Percentiles rank a stretch among this genome's conserved stretches.
Conservation (phyloP, 108 stramenopile genomes). For the Aurantiochytrium sp. region DNA sequence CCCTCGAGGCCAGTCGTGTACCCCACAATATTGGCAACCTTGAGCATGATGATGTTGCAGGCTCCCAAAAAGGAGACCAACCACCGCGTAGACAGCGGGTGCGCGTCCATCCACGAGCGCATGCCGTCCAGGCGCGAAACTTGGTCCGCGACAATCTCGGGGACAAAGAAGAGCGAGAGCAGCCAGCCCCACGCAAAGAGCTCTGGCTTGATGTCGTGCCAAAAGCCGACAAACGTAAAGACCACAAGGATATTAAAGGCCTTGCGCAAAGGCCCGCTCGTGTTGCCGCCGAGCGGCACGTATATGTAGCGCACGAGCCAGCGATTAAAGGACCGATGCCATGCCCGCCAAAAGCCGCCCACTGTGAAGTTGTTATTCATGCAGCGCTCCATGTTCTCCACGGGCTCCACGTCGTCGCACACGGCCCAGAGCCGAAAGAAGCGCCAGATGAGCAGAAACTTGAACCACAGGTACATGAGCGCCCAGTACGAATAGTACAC, state of each 20-base stretch:
- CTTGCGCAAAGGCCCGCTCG: background rate
- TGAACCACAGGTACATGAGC: conserved; percentile 59
- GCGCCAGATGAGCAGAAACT: conserved; percentile 60
- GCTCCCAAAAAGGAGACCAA: background rate
- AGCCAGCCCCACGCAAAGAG: conserved; percentile 56
- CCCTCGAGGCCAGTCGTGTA: conserved; percentile 51
- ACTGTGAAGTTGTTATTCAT: conserved; percentile 53
- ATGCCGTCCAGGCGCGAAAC: background rate
- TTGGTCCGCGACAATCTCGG: conserved; percentile 42
- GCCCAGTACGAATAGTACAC: conserved; percentile 40
- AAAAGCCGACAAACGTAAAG: conserved; percentile 59
- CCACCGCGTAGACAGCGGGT: background rate
- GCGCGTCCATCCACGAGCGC: background rate
- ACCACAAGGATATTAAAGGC: conserved; percentile 47
- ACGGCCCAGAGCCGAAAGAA: conserved; percentile 55
- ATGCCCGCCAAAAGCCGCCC: conserved; percentile 56
- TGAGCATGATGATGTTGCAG: conserved; percentile 49
- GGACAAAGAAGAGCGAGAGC: conserved; percentile 46
- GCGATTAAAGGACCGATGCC: conserved; percentile 60
- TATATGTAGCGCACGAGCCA: conserved; percentile 65
- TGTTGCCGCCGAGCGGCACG: conserved; percentile 52
- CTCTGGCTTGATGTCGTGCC: conserved; percentile 61
- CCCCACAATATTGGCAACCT: conserved; percentile 50
- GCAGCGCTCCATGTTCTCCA: conserved; percentile 59
- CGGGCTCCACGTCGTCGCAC: conserved; percentile 49